Evolutionary conservation across 345 rosid genomes (phyloP), one percentile per base, ranked within the genome.

Genomic region (Corchorus olitorius): DNA sequence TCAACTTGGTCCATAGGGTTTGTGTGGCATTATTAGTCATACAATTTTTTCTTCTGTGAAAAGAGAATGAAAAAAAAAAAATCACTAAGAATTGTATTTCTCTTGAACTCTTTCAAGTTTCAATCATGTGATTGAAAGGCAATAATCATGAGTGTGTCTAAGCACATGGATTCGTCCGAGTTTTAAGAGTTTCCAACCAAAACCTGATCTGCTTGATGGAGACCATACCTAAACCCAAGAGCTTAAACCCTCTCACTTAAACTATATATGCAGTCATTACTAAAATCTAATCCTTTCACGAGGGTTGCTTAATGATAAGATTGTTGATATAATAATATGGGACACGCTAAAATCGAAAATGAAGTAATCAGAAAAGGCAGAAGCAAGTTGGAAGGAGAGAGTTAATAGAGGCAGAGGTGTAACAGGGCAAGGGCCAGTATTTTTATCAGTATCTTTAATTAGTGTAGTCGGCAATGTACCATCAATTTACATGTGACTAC

Each of bases 401-500:
- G 50, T 74, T 50, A 65, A 74, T 65, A 45, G 35, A 72, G 70
- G 75, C 15, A 70, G 22, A n/a, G 74, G 61, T 76, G 55, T 27
- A 77, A 73, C 20, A 49, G 43, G 41, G 50, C 66, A 37, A 45
- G 71, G 54, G 41, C 66, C 37, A 33, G 41, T 50, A 27, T 58
- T 19, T 62, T n/a, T n/a, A 15, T 63, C n/a, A 69, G 49, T 2
- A 11, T 12, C 69, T 39, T 46, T 53, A 66, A n/a, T n/a, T n/a
- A n/a, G 54, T 56, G 20, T 20, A 50, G 49, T 79, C 62, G 68
- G 75, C 67, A 55, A n/a, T 62, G 59, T 12, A 3, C 20, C n/a
- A 79, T 72, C 77, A 72, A 78, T 72, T 70, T 66, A 27, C 75
- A 80, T 63, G 83, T 75, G 79, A 77, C 65, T 50, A 33, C 15